Evolutionary conservation across 1,139 yeast species (phyloP), one percentile per base, ranked within the genome.

Genomic region (Meyerozyma elateridarum): DNA sequence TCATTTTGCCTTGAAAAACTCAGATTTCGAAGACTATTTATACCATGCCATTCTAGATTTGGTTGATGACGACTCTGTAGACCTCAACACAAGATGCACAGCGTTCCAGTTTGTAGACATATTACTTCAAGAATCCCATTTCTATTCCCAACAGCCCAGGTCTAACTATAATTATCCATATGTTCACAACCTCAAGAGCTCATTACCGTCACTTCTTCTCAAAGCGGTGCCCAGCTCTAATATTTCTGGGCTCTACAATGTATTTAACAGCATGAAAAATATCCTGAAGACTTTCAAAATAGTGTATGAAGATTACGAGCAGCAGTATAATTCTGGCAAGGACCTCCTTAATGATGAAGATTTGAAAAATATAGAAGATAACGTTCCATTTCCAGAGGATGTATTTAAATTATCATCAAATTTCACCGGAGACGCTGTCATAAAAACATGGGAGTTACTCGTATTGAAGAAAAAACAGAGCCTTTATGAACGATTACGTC

Each of bases 31-130:
- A 43, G 94, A 84, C 46, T 88, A 83, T 49, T 61, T 87, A 38
- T 79, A 79, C 49, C 79, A 85, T 2, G 75, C 84, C 35, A 72
- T 85, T 11, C 50, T 83, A 17, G 89, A 81, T 37, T 76, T 78
- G n/a, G 54, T 85, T n/a, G 67, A 70, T 27, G 74, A 66, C 36
- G 46, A 51, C 5, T 44, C 45, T 14, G 51, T 63, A 5, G 81
- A 79, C 41, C 50, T 84, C 27, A 83, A 83, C 47, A 61, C 72
- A 22, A 68, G 85, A 37, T 63, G 85, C 25, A 83, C 83, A 41
- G 68, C 83, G 8, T 68, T 85, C 37, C 85, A 77, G 49, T 78
- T 84, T 45, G 54, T 85, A 2, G 91, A 83, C 39, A 71, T 78
- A 6, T 55, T 85, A 24, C 54, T 73, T 6, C 50, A 54, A 25